Conservation (phyloP, 2,329 filamentous ascomycete species). For the Colletotrichum ledebouriae region DNA sequence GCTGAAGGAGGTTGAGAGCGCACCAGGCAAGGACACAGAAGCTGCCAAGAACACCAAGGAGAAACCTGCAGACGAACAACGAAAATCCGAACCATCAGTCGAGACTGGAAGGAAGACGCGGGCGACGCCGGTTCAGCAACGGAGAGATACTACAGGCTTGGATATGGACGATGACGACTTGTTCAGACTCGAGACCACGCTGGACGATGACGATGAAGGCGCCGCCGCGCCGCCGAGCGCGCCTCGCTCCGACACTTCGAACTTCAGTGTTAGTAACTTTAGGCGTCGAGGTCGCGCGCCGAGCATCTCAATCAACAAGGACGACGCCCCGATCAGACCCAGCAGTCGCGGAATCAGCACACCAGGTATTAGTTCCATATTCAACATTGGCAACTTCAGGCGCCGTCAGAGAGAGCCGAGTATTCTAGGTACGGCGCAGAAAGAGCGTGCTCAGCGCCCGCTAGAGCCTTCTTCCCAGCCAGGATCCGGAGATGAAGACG, state of each 20-base stretch:
- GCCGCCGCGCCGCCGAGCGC: conserved; percentile 51
- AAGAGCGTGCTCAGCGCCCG: conserved; percentile 48
- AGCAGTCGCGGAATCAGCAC: conserved; percentile 65
- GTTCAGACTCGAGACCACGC: conserved; percentile 56
- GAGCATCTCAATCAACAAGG: conserved; percentile 62
- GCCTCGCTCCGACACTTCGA: conserved; percentile 60
- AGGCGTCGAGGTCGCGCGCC: conserved; percentile 60
- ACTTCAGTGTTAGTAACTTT: conserved; percentile 61
- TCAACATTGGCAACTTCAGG: conserved; percentile 71
- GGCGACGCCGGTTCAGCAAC: conserved; percentile 51
- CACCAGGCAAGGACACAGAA: conserved; percentile 55
- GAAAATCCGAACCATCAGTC: conserved; percentile 51
- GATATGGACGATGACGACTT: conserved; percentile 61
- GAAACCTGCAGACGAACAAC: conserved; percentile 45
- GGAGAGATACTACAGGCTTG: conserved; percentile 61
- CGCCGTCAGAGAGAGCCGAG: conserved; percentile 71
- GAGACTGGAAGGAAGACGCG: conserved; percentile 55
- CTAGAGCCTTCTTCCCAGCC: conserved; percentile 42
- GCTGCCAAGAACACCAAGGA: conserved; percentile 48
- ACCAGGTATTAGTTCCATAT: conserved; percentile 62
- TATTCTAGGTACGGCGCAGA: conserved; percentile 68
- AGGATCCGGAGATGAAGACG: conserved; percentile 48
- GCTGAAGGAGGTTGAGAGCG: conserved; percentile 46
- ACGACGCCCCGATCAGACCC: conserved; percentile 65
- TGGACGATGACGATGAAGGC: conserved; percentile 58